A percentile compares a stretch with the other conserved stretches of the same genome.
phyloP scores from a whole-genome alignment of 257 asterid species.

The Nemophila menziesii region DNA sequence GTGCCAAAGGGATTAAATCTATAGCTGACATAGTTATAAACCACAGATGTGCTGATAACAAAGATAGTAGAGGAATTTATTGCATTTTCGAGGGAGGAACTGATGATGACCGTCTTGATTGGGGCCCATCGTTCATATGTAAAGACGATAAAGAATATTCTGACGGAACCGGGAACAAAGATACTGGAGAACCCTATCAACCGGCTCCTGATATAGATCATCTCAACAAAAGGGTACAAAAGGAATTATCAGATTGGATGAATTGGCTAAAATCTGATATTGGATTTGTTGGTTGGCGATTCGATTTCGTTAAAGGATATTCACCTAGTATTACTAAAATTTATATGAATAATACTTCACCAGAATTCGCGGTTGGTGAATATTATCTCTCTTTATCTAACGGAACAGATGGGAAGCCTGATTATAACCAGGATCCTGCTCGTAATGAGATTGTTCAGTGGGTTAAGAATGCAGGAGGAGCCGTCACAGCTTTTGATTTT shows the following conservation, averaged over 20 bases:
- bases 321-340: conserved; percentile 35
- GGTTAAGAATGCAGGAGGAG: conserved; percentile 36
- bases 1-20: conserved; percentile 41
- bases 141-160: conserved; percentile 37
- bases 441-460: conserved; percentile 41
- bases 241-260: conserved; percentile 59
- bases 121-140: conserved; percentile 68
- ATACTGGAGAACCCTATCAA: conserved; percentile 32
- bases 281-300: too few relatives aligned
- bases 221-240: conserved; percentile 49
- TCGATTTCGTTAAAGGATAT: conserved; percentile 59
- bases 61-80: conserved; percentile 58
- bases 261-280: too few relatives aligned
- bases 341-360: conserved; percentile 44
- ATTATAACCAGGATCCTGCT: conserved; percentile 38
- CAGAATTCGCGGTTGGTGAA: conserved; percentile 83
- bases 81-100: conserved; percentile 84
- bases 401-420: conserved; percentile 30
- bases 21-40: conserved; percentile 77
- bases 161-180: conserved; percentile 66
- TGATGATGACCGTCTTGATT: conserved; percentile 55
- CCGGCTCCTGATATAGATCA: conserved; percentile 75
- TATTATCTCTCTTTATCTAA: conserved; percentile 27
- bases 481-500: conserved; percentile 33
- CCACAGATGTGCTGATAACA: conserved; percentile 62